These are phyloP conservation scores for Hapsidospora chrysogenum DNA, from an alignment of 495 filamentous ascomycete species.

Conservation along the genomic window DNA sequence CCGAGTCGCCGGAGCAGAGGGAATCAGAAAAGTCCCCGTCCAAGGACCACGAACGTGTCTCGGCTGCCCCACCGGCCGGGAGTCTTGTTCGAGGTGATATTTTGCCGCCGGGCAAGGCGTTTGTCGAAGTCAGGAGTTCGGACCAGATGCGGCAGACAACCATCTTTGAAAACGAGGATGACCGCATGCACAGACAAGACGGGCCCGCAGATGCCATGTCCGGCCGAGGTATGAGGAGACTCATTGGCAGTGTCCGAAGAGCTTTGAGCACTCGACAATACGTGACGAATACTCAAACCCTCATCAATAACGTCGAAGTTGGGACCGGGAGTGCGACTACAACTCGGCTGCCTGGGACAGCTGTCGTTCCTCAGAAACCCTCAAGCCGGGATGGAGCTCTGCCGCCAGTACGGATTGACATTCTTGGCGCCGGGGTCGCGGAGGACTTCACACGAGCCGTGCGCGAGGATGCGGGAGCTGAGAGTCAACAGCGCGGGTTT, in stretches of 20 bases:
- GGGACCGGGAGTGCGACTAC: conserved; percentile 31
- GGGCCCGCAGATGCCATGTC: conserved; percentile 30
- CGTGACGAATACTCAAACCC: too few relatives aligned
- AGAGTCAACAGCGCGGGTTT: conserved; percentile 17
- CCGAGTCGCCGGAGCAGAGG: conserved; percentile 74
- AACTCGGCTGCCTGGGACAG: conserved; percentile 34
- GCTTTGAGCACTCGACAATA: conserved; percentile 73
- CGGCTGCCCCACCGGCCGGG: conserved; percentile 56
- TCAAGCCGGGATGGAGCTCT: conserved; percentile 21
- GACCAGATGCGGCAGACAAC: conserved; percentile 24
- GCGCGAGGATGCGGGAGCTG: conserved; percentile 28
- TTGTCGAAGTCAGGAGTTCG: conserved; percentile 49
- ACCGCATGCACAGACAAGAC: not conserved
- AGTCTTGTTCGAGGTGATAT: conserved; percentile 72
- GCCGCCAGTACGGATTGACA: conserved; percentile 45
- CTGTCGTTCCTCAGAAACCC: conserved; percentile 35
- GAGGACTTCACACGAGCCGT: conserved; percentile 57
- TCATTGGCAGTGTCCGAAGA: conserved; percentile 76
- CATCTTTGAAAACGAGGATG: conserved; percentile 20
- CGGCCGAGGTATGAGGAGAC: conserved; percentile 56
- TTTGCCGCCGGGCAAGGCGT: conserved; percentile 58
- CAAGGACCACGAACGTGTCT: conserved; percentile 37
- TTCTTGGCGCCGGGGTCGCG: conserved; percentile 60
- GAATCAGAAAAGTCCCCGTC: conserved; percentile 27
- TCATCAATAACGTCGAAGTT: conserved; percentile 31